Evolutionary conservation across 352 stramenopile genomes (phyloP).

Genomic region (Pythium monospermum): DNA sequence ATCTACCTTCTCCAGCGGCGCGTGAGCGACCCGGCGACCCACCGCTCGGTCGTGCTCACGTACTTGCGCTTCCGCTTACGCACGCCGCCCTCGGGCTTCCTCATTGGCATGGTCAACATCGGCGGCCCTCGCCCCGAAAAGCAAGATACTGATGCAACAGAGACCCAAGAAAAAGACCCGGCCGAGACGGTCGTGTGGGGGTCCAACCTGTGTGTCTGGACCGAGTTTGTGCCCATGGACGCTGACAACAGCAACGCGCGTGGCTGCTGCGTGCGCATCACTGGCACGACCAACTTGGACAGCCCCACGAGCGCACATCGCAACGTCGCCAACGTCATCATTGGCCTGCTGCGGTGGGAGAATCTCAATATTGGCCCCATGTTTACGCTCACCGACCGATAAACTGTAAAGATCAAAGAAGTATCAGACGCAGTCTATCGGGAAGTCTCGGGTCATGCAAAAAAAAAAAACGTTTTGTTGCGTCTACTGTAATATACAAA

Average conservation of each 20-base stretch:
- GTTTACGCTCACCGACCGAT: conserved; percentile 16
- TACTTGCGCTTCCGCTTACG: conserved; percentile 24
- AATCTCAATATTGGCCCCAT: conserved; percentile 19
- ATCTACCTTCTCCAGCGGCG: conserved; percentile 21
- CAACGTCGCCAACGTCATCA: conserved; percentile 19
- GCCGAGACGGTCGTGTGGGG: conserved; percentile 4
- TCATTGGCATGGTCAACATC: conserved; percentile 13
- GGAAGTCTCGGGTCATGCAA: too few relatives aligned
- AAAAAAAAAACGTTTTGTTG: too few relatives aligned
- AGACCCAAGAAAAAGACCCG: neutral
- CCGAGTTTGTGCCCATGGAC: conserved; percentile 18
- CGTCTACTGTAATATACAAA: too few relatives aligned
- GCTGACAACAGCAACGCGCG: conserved; percentile 5
- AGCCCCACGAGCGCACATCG: conserved; percentile 6
- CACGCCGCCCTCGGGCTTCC: conserved; percentile 11
- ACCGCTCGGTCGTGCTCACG: conserved; percentile 12
- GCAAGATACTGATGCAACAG: neutral
- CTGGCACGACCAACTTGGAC: conserved; percentile 10
- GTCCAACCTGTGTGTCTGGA: conserved; percentile 9
- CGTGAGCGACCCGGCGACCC: conserved; percentile 12
- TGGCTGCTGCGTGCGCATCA: conserved; percentile 20
- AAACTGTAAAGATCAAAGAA: neutral
- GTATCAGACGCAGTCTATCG: too few relatives aligned
- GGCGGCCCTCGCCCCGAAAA: too few relatives aligned
- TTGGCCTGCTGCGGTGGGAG: conserved; percentile 21